Conservation (phyloP, 1,284 basidiomycete genomes). For the Apiotrichum montevideense region DNA sequence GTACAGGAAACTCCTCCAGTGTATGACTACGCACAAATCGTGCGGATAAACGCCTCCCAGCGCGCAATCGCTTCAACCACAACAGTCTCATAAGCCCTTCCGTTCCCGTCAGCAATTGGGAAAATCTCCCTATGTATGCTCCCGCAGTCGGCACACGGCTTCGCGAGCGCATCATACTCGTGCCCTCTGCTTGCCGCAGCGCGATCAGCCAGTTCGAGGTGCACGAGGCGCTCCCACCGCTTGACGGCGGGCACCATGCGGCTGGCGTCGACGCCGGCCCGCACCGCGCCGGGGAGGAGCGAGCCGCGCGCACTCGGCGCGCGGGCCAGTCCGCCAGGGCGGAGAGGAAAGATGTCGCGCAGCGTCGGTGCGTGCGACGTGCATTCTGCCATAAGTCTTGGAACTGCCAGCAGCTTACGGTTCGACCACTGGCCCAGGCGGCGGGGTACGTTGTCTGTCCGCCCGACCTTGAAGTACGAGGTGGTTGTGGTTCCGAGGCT, state of each 20-base stretch:
- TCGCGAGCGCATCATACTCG: slow-evolving; percentile 19
- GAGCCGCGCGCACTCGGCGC: slow-evolving; percentile 11
- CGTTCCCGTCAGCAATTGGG: slow-evolving; percentile 19
- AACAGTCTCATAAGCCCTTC: slow-evolving; percentile 32
- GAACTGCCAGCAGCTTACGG: slow-evolving; percentile 24
- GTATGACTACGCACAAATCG: slow-evolving; percentile 11
- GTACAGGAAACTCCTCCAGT: not conserved
- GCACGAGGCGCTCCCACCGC: slow-evolving; percentile 44
- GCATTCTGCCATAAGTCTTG: slow-evolving; percentile 33
- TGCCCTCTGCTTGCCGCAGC: slow-evolving; percentile 6
- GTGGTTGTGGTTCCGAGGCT: slow-evolving; percentile 27
- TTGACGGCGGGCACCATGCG: slow-evolving; percentile 31
- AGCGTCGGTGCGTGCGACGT: slow-evolving; percentile 38
- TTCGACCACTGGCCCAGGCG: slow-evolving; percentile 44
- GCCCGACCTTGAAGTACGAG: slow-evolving; percentile 43
- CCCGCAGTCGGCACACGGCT: slow-evolving; percentile 38
- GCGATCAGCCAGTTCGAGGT: slow-evolving; percentile 43
- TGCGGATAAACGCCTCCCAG: slow-evolving; percentile 41
- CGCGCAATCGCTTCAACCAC: slow-evolving; percentile 37
- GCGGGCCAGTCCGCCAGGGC: slow-evolving; percentile 17
- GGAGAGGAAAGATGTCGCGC: slow-evolving; percentile 42
- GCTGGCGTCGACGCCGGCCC: slow-evolving; percentile 10
- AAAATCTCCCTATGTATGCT: slow-evolving; percentile 42
- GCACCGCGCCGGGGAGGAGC: slow-evolving; percentile 34
- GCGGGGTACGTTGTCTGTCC: slow-evolving; percentile 46